Evolutionary conservation across 2,329 filamentous ascomycete species (phyloP), one percentile per base, ranked within the genome.

Genomic region (Trichoderma afroharzianum): DNA sequence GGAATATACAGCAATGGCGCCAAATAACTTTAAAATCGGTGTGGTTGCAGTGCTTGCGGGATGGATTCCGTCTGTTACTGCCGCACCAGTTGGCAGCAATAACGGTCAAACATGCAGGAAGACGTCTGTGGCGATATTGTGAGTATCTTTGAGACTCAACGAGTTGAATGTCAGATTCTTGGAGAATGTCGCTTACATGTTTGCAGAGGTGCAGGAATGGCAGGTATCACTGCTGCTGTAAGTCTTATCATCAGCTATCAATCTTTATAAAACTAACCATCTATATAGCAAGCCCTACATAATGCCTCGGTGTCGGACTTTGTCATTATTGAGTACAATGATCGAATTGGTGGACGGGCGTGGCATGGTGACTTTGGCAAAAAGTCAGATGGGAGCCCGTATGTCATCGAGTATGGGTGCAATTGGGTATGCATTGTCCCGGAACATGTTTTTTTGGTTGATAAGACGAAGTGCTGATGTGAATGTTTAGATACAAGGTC

Each of bases 231-330:
- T 14, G 88, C 90, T 15, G 89, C 89, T 26, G 75, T 76, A 57
- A 74, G 75, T 30, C 1, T 26, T 15, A 28, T 21, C 39, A 50
- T 26, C 11, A 58, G 3, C 11, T 26, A 43, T 6, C 1, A 28
- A 2, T 4, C 1, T 32, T 1, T 21, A 26, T 3, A 47, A 1
- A 32, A 33, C 62, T 64, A 28, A 33, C 12, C 1, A 3, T 18
- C 9, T 59, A 11, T 4, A 9, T 9, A 75, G 75, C 88, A 92
- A 83, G 85, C 89, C 3, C 78, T 92, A 6, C 79, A 83, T 5
- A 90, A 92, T 68, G 84, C 85, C 3, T 91, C 88, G 0, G 81
- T 92, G 6, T 80, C 83, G 0, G 89, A 92, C 72, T 92, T 92
- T 72, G 68, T 92, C 8, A 89, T 92, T 61, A 78, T 92, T 3